Conservation (phyloP, 75 land plant genomes). For the Sequoiadendron giganteum region DNA sequence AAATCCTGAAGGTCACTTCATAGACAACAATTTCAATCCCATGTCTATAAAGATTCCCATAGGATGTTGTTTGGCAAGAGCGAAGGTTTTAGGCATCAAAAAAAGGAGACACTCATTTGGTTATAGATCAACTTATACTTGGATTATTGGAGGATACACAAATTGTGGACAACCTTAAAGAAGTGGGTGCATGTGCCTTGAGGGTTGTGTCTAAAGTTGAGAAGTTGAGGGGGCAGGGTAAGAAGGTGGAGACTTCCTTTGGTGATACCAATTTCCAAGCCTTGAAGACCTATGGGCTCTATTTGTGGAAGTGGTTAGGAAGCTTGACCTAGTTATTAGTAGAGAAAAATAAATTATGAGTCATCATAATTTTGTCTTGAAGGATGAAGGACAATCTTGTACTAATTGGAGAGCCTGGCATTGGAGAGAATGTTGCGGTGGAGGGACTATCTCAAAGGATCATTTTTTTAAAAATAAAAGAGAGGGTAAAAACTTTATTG, state of each 20-base stretch:
- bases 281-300: conserved; percentile 88
- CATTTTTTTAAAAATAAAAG: too few species aligned
- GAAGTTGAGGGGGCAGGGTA: conserved; percentile 80
- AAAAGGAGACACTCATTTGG: conserved; percentile 80
- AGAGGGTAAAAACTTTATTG: too few species aligned
- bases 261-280: conserved; percentile 93
- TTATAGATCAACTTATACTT: conserved; percentile 81
- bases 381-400: conserved; percentile 96
- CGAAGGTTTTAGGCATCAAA: too few species aligned
- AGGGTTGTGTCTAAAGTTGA: conserved; percentile 79
- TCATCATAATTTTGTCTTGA: conserved; percentile 79
- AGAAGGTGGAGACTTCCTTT: conserved; percentile 84
- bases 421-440: conserved; percentile 94
- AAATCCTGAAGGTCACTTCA: too few species aligned
- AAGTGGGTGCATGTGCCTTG: conserved; percentile 59
- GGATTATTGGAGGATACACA: conserved; percentile 84
- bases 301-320: conserved; percentile 87
- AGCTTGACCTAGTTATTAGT: too few species aligned
- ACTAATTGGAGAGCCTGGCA: conserved; percentile 95
- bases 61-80: too few species aligned
- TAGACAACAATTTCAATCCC: too few species aligned
- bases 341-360: conserved; percentile 94
- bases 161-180: conserved; percentile 59
- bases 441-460: conserved; percentile 96
- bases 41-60: too few species aligned